phyloP scores from a whole-genome alignment of 257 asterid genomes.

The Solanum piurae region DNA sequence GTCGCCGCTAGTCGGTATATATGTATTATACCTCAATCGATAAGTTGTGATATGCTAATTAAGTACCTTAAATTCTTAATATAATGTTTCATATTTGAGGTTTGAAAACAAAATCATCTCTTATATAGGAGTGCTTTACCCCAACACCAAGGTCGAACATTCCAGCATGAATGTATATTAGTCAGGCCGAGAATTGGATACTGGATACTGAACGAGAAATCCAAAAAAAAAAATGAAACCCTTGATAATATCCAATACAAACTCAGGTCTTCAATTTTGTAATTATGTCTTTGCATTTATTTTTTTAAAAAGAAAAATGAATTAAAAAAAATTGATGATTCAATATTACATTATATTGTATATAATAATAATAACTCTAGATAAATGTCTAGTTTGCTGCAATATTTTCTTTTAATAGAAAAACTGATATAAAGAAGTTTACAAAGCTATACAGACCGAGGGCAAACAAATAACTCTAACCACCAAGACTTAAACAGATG shows the following conservation, averaged over 20 bases:
- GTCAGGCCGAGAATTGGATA: neutral
- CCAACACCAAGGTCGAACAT: neutral
- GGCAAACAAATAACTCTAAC: neutral
- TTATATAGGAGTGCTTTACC: neutral
- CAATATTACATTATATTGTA: slow-evolving; percentile 25
- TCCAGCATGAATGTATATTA: neutral
- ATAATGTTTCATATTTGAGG: too few relatives aligned
- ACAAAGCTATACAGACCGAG: neutral
- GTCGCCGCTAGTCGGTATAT: too few relatives aligned
- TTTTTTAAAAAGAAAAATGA: too few relatives aligned
- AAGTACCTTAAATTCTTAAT: too few relatives aligned
- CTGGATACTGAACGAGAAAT: neutral
- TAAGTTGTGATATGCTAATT: too few relatives aligned
- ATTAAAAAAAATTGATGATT: neutral
- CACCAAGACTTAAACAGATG: neutral
- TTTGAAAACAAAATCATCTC: neutral
- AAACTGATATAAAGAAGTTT: neutral
- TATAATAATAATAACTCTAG: slow-evolving; percentile 4
- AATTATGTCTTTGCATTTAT: neutral
- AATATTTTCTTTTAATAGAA: neutral
- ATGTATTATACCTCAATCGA: too few relatives aligned
- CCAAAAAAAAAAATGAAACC: neutral
- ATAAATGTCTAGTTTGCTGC: neutral
- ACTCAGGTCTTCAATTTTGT: neutral
- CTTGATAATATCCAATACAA: neutral